Percentiles rank a stretch among this genome's conserved stretches.
Evolutionary conservation across 441 rosid species (phyloP).

Genomic region (Arabidopsis hybrid): DNA sequence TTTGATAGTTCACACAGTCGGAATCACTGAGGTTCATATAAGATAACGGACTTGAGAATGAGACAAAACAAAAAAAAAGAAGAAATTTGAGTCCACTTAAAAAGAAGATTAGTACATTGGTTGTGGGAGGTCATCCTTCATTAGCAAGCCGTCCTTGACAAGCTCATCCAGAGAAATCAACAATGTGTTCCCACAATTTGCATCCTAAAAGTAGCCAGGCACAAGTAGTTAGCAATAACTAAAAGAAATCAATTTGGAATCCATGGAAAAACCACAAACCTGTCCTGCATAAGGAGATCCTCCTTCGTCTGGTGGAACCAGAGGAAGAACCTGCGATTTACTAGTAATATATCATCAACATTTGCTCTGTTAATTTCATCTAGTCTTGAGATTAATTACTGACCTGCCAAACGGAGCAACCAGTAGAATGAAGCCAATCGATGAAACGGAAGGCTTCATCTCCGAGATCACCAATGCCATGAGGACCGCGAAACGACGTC

Average conservation of each 20-base stretch:
- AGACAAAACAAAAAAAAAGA: background rate
- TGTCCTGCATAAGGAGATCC: slow-evolving; percentile 95
- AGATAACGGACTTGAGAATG: slow-evolving; percentile 11
- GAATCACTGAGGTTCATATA: slow-evolving; percentile 55
- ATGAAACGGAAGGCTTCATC: slow-evolving; percentile 76
- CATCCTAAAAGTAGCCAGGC: slow-evolving; percentile 62
- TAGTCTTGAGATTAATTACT: too few relatives aligned
- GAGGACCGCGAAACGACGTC: slow-evolving; percentile 83
- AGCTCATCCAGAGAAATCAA: slow-evolving; percentile 96
- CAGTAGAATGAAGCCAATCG: slow-evolving; percentile 88
- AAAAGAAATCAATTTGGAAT: background rate
- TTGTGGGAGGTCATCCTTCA: slow-evolving; percentile 73
- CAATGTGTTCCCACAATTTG: slow-evolving; percentile 89
- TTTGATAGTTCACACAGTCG: slow-evolving; percentile 69
- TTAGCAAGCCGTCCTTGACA: slow-evolving; percentile 79
- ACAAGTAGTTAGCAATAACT: background rate
- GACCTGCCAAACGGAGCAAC: slow-evolving; percentile 97
- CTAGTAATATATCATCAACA: background rate
- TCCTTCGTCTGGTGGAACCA: slow-evolving; percentile 86
- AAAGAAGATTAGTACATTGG: slow-evolving; percentile 58
- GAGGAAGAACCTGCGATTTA: slow-evolving; percentile 82
- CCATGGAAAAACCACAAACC: slow-evolving; percentile 49
- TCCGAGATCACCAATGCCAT: slow-evolving; percentile 93
- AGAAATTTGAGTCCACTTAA: background rate
- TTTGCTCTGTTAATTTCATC: too few relatives aligned